A percentile compares a stretch with the other conserved stretches of the same genome.
Evolutionary conservation across 768 basidiomycete species (phyloP).

Genomic region (Sporobolomyces roseus): DNA sequence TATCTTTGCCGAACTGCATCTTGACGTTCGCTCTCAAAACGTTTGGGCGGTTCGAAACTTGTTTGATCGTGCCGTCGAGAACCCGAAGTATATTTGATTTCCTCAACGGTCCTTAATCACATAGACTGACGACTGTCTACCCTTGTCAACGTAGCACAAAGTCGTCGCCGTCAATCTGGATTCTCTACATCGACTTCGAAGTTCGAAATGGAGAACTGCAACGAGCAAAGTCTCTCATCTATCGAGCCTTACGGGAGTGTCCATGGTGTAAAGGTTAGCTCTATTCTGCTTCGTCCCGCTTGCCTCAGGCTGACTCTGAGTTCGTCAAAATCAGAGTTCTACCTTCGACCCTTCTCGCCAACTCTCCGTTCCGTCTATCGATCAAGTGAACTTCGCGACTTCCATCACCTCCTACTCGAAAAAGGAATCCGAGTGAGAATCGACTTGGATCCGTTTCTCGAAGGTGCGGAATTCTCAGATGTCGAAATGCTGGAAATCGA

Average conservation of each 20-base stretch:
- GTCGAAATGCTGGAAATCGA: constrained; percentile 30
- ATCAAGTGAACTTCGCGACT: constrained; percentile 48
- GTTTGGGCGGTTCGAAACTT: constrained; percentile 49
- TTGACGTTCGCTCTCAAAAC: constrained; percentile 41
- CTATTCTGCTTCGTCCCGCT: background rate
- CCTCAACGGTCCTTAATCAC: too few species aligned
- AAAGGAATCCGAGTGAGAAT: constrained; percentile 48
- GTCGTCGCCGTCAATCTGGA: constrained; percentile 48
- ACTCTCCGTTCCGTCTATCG: constrained; percentile 47
- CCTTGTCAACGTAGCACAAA: constrained; percentile 44
- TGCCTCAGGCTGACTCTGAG: background rate
- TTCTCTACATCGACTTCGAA: constrained; percentile 51
- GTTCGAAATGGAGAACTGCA: constrained; percentile 43
- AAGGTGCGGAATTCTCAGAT: constrained; percentile 29
- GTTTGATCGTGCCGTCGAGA: constrained; percentile 48
- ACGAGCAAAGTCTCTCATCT: constrained; percentile 49
- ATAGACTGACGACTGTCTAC: background rate
- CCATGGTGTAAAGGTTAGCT: constrained; percentile 50
- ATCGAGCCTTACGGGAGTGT: constrained; percentile 48
- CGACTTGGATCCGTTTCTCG: constrained; percentile 47
- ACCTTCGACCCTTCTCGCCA: constrained; percentile 50
- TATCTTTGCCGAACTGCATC: constrained; percentile 44
- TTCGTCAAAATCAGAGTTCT: constrained; percentile 46
- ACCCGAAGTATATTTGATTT: constrained; percentile 17
- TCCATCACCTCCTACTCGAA: constrained; percentile 50